Base-by-base conservation (phyloP, 305 asterid species). In the Fraxinus albicans region DNA sequence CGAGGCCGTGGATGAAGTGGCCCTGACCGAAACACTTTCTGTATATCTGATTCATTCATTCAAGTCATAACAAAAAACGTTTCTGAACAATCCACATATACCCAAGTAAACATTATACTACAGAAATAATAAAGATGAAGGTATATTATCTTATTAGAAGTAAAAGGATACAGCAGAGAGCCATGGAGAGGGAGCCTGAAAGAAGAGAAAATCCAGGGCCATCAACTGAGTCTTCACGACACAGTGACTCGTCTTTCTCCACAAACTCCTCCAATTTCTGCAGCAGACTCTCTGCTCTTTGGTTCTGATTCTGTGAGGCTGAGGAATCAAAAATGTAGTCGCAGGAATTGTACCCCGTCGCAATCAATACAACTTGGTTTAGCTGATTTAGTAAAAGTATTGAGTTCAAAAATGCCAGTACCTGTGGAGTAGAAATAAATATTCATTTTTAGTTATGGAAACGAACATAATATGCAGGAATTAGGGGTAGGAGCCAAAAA, bases 171-270 rank as follows among this genome's bases (percentile, higher is more conserved):
- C 97, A 94, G 77, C 98, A 93, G 21, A 95, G 89, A 19, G 99
- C 98, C 98, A 94, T 93, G 27, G 99, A 95, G 72, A 95, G 97
- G 77, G 99, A 92, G 73, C 97, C 98, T 23, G 98, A 92, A 60
- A 94, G 97, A 83, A 95, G 95, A 0, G 99, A 88, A 86, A 89
- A 87, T 70, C 95, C 92, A 21, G 92, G 92, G 42, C 94, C 95
- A 82, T 88, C 91, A 15, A 90, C 93, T 3, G 89, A 90, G 76
- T 87, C 91, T 75, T 89, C 97, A 74, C 81, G 82, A 82, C 93
- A 90, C 76, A 89, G 77, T 44, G 89, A 84, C 88, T 89, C 90
- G 13, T 95, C 98, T 82, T 93, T 92, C 72, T 91, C 90, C 53
- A 94, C 89, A 90, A 92, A 94, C 42, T 90, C 94, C 89, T 89